A percentile compares a stretch with the other conserved stretches of the same genome.
Conservation (phyloP, 129 eudicot species). For the Pulicaria dysenterica region DNA sequence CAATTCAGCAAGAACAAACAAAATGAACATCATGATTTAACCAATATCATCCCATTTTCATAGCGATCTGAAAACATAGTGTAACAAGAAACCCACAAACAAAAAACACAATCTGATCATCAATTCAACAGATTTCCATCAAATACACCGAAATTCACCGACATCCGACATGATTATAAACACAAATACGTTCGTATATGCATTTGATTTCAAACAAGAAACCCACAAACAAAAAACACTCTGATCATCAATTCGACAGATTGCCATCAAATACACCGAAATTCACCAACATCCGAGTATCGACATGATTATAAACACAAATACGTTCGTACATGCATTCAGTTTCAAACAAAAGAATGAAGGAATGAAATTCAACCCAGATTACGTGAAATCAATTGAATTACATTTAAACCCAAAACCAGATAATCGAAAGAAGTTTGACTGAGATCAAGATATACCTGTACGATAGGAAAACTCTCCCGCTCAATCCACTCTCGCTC, state of each 20-base stretch:
- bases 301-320: background rate
- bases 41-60: conserved; percentile 9
- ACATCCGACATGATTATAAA: background rate
- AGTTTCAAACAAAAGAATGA: background rate
- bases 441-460: conserved; percentile 15
- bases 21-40: background rate
- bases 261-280: background rate
- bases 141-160: background rate
- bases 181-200: background rate
- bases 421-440: background rate
- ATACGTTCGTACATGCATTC: background rate
- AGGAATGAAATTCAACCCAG: too few relatives aligned
- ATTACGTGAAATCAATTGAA: too few relatives aligned
- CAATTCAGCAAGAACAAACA: background rate
- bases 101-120: background rate
- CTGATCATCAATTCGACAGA: conserved; percentile 1
- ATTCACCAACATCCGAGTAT: background rate
- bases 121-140: conserved; percentile 1
- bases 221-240: conserved; percentile 1
- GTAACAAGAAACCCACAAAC: background rate
- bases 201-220: background rate
- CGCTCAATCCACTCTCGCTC: conserved; percentile 6
- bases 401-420: background rate
- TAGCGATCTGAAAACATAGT: background rate
- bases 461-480: conserved; percentile 4